Evolutionary conservation across 306 rosid genomes (phyloP), one percentile per base, ranked within the genome.

Genomic region (Oemleria cerasiformis): DNA sequence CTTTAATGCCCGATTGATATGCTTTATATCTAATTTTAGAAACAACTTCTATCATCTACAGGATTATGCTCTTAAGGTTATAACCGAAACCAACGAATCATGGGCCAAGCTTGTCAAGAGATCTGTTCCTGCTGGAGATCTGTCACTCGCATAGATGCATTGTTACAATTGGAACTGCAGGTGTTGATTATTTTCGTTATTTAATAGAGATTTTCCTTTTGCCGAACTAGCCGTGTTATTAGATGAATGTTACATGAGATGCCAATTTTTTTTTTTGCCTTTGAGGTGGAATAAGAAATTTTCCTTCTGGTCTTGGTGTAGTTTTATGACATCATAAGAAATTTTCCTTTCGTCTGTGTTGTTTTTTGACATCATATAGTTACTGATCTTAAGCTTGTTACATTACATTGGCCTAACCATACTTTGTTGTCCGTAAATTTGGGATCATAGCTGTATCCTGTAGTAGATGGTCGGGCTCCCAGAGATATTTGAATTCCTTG

Each of bases 51-150:
- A 7, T 73, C 39, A 62, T 67, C 19, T 71, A 72, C 88, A 91
- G 97, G 95, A 88, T 62, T 91, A 73, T 77, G 97, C 97, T 7
- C 90, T 86, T 13, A 85, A 90, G 82, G 84, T 92, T 76, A 92
- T 92, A 68, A 74, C 76, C 10, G 97, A 92, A 84, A 87, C 98
- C 77, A 85, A 92, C 11, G 91, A 88, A 68, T 85, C 98, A 5
- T 90, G 98, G 98, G 92, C 88, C 69, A 91, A 86, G 70, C 90
- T 92, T 25, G 71, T 90, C 57, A 90, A 86, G 87, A 87, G 98
- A 90, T 88, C 92, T 42, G 75, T 88, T 79, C 90, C 88, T 48
- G 83, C 90, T 2, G 96, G 97, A 81, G 98, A 85, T 75, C 75
- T 91, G 54, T 86, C 97, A n/a, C 97, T 91, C 54, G 75, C 59